Conservation (phyloP, 768 basidiomycete species). For the Hypholoma sublateritium region DNA sequence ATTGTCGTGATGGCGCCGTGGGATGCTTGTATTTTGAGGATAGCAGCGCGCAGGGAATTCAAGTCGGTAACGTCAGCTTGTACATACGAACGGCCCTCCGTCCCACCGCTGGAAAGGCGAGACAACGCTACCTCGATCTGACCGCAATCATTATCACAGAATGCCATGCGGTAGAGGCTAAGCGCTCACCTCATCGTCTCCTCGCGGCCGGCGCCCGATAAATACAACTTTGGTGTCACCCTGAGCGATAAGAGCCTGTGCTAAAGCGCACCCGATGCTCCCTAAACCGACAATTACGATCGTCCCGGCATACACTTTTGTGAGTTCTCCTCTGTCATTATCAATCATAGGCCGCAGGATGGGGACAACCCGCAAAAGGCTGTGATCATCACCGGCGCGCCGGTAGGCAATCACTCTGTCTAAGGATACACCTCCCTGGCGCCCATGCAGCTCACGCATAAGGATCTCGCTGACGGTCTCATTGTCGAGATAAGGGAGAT, state of each 20-base stretch:
- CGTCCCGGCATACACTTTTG: slow-evolving; percentile 1
- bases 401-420: slow-evolving; percentile 17
- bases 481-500: slow-evolving; percentile 15
- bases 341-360: slow-evolving; percentile 8
- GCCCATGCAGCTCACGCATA: slow-evolving; percentile 1
- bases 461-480: slow-evolving; percentile 1
- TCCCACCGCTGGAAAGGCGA: neutral
- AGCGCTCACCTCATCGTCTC: slow-evolving; percentile 7
- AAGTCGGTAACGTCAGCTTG: slow-evolving; percentile 23
- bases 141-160: neutral
- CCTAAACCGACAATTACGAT: slow-evolving; percentile 26
- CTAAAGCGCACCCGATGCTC: slow-evolving; percentile 24
- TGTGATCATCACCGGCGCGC: neutral
- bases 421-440: neutral
- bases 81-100: slow-evolving; percentile 14
- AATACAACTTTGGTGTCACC: slow-evolving; percentile 17
- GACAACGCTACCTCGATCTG: slow-evolving; percentile 12
- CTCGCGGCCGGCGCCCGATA: slow-evolving; percentile 15
- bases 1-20: slow-evolving; percentile 14
- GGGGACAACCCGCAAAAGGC: slow-evolving; percentile 18
- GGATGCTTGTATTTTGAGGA: slow-evolving; percentile 7
- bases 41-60: slow-evolving; percentile 10
- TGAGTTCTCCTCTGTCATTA: neutral
- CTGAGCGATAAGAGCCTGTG: slow-evolving; percentile 10
- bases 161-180: neutral